Percentiles rank a stretch among this genome's conserved stretches.
Evolutionary conservation across 495 filamentous ascomycete species (phyloP).

Genomic region (Hypoxylon intermedium): DNA sequence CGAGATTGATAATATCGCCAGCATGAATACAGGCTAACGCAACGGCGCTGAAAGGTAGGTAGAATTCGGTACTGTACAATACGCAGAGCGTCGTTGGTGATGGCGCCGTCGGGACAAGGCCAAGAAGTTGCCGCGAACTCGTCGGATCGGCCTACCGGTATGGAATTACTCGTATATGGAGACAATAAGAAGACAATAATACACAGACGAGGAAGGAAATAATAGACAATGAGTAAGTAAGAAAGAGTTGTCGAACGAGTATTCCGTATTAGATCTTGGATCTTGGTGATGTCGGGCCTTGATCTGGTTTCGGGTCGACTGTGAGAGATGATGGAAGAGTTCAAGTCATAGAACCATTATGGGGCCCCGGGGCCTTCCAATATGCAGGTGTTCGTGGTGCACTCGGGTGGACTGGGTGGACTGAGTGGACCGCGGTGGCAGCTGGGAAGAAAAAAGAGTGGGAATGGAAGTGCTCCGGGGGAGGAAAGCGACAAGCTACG

Average conservation of each 20-base stretch:
- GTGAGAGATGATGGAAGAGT: slow-evolving; percentile 35
- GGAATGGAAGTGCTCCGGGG: background rate
- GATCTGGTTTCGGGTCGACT: slow-evolving; percentile 29
- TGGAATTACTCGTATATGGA: slow-evolving; percentile 22
- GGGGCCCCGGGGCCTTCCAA: slow-evolving; percentile 29
- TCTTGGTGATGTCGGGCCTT: background rate
- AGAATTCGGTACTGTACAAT: slow-evolving; percentile 29
- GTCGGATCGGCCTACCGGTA: slow-evolving; percentile 20
- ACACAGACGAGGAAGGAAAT: slow-evolving; percentile 12
- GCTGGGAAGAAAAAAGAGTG: background rate
- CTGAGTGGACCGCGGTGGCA: slow-evolving; percentile 1
- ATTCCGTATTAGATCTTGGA: background rate
- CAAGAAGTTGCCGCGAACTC: slow-evolving; percentile 8
- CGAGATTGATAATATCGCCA: background rate
- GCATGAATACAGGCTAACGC: slow-evolving; percentile 27
- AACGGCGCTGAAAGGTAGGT: slow-evolving; percentile 17
- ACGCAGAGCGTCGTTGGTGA: slow-evolving; percentile 1
- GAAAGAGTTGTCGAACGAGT: background rate
- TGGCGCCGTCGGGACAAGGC: slow-evolving; percentile 4
- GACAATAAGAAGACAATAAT: slow-evolving; percentile 13
- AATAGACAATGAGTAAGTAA: slow-evolving; percentile 12
- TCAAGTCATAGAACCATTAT: slow-evolving; percentile 27
- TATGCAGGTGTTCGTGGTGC: slow-evolving; percentile 29
- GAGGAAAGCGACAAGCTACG: background rate
- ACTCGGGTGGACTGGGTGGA: slow-evolving; percentile 12